Base-by-base conservation (phyloP, 1,284 basidiomycete species). In the Pulveroboletus sp. region DNA sequence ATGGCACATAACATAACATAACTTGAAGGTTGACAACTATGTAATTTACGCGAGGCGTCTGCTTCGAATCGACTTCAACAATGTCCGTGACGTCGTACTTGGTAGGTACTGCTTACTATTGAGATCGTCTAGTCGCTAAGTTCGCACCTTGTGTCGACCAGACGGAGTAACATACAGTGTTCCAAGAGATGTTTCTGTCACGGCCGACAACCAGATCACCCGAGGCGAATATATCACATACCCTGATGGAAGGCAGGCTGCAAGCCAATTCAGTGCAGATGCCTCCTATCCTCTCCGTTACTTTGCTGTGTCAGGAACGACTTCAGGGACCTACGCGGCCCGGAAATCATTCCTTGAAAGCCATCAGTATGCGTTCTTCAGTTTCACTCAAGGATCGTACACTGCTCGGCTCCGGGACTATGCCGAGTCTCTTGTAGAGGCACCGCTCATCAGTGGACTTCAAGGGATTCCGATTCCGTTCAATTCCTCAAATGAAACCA, bases 331-430 rank as follows among this genome's bases (percentile, higher is more conserved):
- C 7, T 45, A 28, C 25, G 51, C 51, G 9, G 43, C 51, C 14
- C 35, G 43, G 36, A 52, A 52, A 25, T 52, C 51, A 9, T 52
- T 52, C 33, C 43, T 52, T 29, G 33, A 45, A 29, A 12, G 12
- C 15, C 51, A 45, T n/a, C 51, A 52, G 35, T 52, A 45, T 29
- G 22, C 51, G 12, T 52, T 52, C 43, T 52, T 52, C 28, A 52
- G 43, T 17, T 52, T 24, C 43, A 31, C 42, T 11, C 25, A 52
- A 15, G 50, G 43, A 18, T 22, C 33, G 1, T 52, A 52, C 24
- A 29, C 4, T 9, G 51, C 28, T n/a, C 51, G 51, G 11, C 51
- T 52, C 35, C 24, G 26, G 35, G 43, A 52, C 35, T 52, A 39
- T n/a, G 26, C 25, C 10, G 6, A 45, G 5, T 45, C 38, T 22